phyloP scores from a whole-genome alignment of 2,329 filamentous ascomycete species.

The Sporothrix schenckii region DNA sequence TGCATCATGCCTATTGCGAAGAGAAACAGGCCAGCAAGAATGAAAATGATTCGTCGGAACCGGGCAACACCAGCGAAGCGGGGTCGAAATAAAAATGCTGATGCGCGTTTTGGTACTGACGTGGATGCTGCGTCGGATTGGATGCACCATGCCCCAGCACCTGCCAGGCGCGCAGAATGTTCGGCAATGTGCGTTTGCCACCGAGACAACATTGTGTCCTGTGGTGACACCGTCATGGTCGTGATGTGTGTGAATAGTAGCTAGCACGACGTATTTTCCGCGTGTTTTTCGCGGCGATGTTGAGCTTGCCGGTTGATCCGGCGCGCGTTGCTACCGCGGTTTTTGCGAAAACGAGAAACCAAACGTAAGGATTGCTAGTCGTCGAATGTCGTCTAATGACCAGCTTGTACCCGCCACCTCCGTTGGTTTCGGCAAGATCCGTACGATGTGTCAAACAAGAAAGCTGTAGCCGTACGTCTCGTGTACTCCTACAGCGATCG shows the following conservation, averaged over 20 bases:
- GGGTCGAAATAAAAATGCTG: neutral
- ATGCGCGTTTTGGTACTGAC: constrained; percentile 4
- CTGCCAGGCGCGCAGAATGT: neutral
- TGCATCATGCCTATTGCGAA: constrained; percentile 11
- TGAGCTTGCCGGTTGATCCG: neutral
- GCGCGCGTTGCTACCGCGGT: neutral
- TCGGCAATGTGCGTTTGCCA: neutral
- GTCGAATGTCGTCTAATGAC: neutral
- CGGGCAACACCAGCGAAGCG: constrained; percentile 6
- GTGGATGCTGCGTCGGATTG: neutral
- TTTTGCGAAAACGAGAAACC: neutral
- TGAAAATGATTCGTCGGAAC: neutral
- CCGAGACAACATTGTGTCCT: neutral
- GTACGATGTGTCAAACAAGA: neutral
- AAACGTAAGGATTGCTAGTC: neutral
- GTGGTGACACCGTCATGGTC: neutral
- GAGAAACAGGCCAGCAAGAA: neutral
- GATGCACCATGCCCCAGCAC: neutral
- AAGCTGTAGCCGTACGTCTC: neutral
- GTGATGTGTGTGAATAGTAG: neutral
- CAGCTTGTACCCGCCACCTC: neutral
- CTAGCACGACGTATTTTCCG: neutral
- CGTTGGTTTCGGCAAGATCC: neutral
- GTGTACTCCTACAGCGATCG: neutral
- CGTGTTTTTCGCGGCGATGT: neutral